Evolutionary conservation across 2,329 filamentous ascomycete genomes (phyloP).

Genomic region (Apiospora phragmitis): DNA sequence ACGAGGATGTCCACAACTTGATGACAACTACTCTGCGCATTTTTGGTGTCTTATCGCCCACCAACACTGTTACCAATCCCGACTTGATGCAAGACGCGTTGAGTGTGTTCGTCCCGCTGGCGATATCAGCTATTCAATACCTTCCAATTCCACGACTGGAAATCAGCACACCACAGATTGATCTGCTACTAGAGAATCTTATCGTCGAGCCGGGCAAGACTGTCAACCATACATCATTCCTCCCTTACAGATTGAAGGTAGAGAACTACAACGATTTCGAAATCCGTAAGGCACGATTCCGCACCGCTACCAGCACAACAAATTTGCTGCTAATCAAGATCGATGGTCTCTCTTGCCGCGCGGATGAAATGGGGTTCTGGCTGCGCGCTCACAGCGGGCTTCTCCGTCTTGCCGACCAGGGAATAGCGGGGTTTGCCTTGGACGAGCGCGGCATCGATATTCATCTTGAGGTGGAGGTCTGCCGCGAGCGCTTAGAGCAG

Average conservation of each 20-base stretch:
- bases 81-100: conserved; percentile 75
- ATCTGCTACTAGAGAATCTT: conserved; percentile 86
- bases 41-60: conserved; percentile 67
- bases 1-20: conserved; percentile 71
- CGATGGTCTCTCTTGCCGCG: conserved; percentile 79
- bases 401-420: conserved; percentile 75
- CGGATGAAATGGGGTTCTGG: conserved; percentile 89
- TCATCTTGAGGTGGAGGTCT: conserved; percentile 80
- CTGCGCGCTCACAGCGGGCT: conserved; percentile 76
- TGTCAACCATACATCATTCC: conserved; percentile 82
- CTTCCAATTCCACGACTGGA: conserved; percentile 91
- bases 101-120: conserved; percentile 77
- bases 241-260: conserved; percentile 80
- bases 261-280: conserved; percentile 86
- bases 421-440: conserved; percentile 81
- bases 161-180: conserved; percentile 77
- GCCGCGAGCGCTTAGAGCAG: conserved; percentile 74
- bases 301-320: conserved; percentile 64
- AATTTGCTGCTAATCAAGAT: conserved; percentile 77
- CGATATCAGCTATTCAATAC: conserved; percentile 79
- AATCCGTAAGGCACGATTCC: conserved; percentile 73
- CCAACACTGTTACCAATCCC: conserved; percentile 62
- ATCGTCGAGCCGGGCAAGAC: conserved; percentile 86
- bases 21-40: conserved; percentile 67
- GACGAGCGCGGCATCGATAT: conserved; percentile 88